These are phyloP conservation scores for Alternaria gansuensis DNA, from an alignment of 2,329 filamentous ascomycete species.

Conservation along the genomic window DNA sequence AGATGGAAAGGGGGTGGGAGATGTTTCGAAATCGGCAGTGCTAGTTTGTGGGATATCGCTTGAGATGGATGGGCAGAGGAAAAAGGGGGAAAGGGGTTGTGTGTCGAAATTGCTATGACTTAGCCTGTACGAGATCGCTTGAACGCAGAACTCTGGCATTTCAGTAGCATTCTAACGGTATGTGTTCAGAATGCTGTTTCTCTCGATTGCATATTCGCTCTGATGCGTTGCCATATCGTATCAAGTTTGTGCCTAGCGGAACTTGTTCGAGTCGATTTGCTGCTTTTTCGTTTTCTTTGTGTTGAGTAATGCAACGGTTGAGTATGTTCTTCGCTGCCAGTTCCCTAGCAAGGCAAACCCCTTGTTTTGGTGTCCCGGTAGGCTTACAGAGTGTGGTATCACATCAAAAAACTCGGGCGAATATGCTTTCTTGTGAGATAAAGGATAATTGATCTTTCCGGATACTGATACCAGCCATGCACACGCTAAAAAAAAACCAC, in stretches of 20 bases:
- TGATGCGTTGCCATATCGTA: fast-evolving
- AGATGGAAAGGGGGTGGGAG: too few relatives aligned
- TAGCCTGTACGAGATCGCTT: too few relatives aligned
- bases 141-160: too few relatives aligned
- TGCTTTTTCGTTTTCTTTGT: background rate
- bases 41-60: too few relatives aligned
- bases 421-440: background rate
- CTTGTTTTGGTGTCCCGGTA: too few relatives aligned
- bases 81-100: too few relatives aligned
- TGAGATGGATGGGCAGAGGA: too few relatives aligned
- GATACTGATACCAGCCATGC: background rate
- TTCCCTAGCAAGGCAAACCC: background rate
- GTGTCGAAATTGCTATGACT: too few relatives aligned
- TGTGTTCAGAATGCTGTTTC: background rate
- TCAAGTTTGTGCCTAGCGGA: background rate
- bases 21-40: too few relatives aligned
- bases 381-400: background rate
- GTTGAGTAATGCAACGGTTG: background rate
- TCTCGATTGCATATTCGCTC: background rate
- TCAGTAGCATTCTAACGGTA: background rate
- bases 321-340: background rate
- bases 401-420: background rate
- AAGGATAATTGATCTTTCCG: background rate
- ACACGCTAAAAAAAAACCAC: background rate
- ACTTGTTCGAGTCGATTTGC: background rate